Percentiles rank a stretch among this genome's conserved stretches.
Conservation (phyloP, 164 flowering plant species). For the Annona squamosa region DNA sequence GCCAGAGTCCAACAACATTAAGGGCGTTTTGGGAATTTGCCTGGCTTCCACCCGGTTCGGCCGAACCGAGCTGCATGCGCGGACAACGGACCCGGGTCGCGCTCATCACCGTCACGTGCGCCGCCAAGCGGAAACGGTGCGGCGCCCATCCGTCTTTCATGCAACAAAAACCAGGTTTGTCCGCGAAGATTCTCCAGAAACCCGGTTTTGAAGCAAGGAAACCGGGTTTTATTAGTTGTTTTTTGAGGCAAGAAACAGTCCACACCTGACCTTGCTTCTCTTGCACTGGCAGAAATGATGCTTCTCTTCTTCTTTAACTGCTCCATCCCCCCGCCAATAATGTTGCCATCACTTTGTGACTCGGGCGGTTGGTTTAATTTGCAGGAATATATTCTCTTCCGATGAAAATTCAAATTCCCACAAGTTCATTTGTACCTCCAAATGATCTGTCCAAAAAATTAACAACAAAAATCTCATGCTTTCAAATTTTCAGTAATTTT, state of each 20-base stretch:
- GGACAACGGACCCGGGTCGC: not conserved
- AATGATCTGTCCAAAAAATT: no score
- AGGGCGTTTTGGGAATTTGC: no score
- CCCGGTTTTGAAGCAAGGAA: constrained; percentile 3
- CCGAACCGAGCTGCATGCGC: not conserved
- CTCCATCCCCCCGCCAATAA: constrained; percentile 1
- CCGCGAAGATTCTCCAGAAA: not conserved
- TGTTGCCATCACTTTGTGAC: not conserved
- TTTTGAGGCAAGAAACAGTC: constrained; percentile 11
- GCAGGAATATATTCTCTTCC: no score
- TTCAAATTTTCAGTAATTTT: no score
- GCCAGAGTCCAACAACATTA: no score
- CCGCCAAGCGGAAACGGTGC: not conserved
- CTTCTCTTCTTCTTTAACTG: not conserved
- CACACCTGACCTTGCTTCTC: constrained; percentile 20
- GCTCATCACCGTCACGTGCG: not conserved
- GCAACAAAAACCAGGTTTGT: not conserved
- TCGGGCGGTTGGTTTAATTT: not conserved
- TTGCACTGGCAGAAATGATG: constrained; percentile 18
- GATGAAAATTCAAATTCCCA: no score
- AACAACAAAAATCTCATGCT: no score
- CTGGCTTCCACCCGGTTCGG: not conserved
- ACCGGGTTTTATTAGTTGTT: constrained; percentile 12
- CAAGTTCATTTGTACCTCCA: no score
- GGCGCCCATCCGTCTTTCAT: not conserved